Base-by-base conservation (phyloP, 2,329 filamentous ascomycete genomes). In the Daldinia sp. region DNA sequence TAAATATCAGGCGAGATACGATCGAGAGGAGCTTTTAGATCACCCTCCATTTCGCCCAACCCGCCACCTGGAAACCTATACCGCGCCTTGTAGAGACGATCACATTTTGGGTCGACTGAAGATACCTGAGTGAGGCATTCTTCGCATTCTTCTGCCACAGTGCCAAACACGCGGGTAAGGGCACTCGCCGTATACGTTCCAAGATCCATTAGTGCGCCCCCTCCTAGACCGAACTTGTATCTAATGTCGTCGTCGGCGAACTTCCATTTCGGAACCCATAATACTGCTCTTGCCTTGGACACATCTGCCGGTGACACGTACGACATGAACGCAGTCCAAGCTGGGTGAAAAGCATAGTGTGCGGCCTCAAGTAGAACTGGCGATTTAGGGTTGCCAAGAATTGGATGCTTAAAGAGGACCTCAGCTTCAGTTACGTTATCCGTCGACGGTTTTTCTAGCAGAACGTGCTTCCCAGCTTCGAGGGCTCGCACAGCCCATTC, bases 301-400 rank as follows among this genome's bases (percentile, higher is more conserved):
- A 83, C 75, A 35, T 76, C 77, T 3, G 71, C 69, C 5, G 71
- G 75, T 54, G 79, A 76, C 5, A 85, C 61, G 4, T 78, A 58
- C 1, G 72, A 61, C 55, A 81, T 61, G 68, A 84, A 83, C 1
- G 68, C 69, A 19, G 77, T 72, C 76, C 79, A 83, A 1, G 78
- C 76, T 0, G 83, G 84, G 62, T 83, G 80, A 69, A 86, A 86
- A 23, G 77, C 75, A 61, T 77, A 77, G 68, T 86, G 83, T 59
- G 82, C 81, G 2, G 83, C 84, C 72, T 87, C 85, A 3, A 87
- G 76, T 2, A 85, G 71, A 1, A 86, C 76, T 0, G 81, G 83
- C 0, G 77, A 75, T 13, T 72, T 68, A 1, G 75, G 71, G 0
- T 69, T 50, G 3, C 64, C 61, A 43, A 81, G 67, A 11, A 77